Base-by-base conservation (phyloP, 352 stramenopile genomes). In the Globisporangium lucens region DNA sequence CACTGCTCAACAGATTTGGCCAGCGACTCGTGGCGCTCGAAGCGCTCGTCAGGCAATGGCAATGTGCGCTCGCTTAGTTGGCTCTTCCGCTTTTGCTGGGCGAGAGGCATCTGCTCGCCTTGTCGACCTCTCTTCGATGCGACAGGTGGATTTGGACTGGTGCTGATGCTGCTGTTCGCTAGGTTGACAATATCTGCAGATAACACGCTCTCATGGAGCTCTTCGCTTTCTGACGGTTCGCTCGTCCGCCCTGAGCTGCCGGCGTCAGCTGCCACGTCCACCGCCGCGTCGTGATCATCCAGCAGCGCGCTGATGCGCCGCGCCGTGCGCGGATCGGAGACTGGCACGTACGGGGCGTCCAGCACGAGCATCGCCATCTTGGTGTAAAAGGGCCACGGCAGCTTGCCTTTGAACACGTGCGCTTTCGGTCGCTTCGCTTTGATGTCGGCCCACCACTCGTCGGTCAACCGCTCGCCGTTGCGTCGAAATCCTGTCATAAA, bases 371-470 rank as follows among this genome's bases (percentile, higher is more conserved):
- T 56, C 43, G 70, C 75, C 75, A 89, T 84, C n/a, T 73, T 75
- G 30, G 69, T 60, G 64, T 75, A 77, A 56, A 73, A 87, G 13
- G 73, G 61, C 80, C 80, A 89, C 20, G 80, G 80, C 35, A 89
- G 57, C 51, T 84, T 85, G 46, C 75, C 77, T 59, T 85, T 87
- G 67, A 89, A 85, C 52, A 74, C 72, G 69, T 86, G 72, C 20
- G 75, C 72, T 56, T 87, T 89, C 22, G 79, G 80, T 3, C 78
- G 74, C 9, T 67, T 60, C 27, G 60, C 57, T 68, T 83, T 84
- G 69, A 84, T 75, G 12, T 67, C 68, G 2, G 51, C 57, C 80
- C 80, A 89, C 80, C 80, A 89, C 7, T 79, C 78, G 22, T 84
- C 75, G 17, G 51, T 60, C 68, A 89, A 27, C 1, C 70, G 71